Evolutionary conservation across 805 yeast genomes (phyloP), one percentile per base, ranked within the genome.

Genomic region (Saccharomycodes ludwigii): DNA sequence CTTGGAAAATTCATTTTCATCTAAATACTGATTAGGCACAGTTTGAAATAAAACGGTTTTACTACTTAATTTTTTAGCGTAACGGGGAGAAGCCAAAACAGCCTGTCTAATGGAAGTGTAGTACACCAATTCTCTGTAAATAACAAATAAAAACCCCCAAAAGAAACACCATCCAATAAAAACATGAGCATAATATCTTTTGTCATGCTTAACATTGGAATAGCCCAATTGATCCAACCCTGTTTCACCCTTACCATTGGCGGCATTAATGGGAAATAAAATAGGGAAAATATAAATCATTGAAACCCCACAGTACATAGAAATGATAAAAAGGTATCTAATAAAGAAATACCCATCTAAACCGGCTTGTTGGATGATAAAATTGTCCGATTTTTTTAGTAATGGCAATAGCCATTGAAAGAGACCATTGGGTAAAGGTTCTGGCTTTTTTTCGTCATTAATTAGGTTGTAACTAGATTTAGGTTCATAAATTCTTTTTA

Each of bases 311-410:
- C 75, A 71, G 24, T 73, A 49, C 5, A 60, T 38, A 9, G 70
- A 59, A 40, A 83, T 59, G 22, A 79, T 46, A 30, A 70, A 65
- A 18, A 91, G 54, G 49, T 80, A 91, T 41, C 98, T 66, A 39
- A 85, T 58, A 53, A 86, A 88, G 49, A 91, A 76, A 59, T 82
- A 88, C 4, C 95, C 96, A 51, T 88, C 97, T n/a, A 88, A 52
- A 12, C 96, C 97, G 14, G 91, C 78, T 46, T 88, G 93, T 41
- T 77, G 75, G 37, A 88, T 71, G 34, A 86, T 65, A 47, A 81
- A 81, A 29, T 78, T 60, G 34, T 81, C 85, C 1, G 83, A 71
- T 47, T 80, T 76, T 29, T 66, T 57, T 30, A 81, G 44, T 18
- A 88, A 50, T 5, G 76, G 74, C 6, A 54, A 40, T 8, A 85